Conservation (phyloP, 2,329 filamentous ascomycete genomes). For the Hypoxylon sp. region DNA sequence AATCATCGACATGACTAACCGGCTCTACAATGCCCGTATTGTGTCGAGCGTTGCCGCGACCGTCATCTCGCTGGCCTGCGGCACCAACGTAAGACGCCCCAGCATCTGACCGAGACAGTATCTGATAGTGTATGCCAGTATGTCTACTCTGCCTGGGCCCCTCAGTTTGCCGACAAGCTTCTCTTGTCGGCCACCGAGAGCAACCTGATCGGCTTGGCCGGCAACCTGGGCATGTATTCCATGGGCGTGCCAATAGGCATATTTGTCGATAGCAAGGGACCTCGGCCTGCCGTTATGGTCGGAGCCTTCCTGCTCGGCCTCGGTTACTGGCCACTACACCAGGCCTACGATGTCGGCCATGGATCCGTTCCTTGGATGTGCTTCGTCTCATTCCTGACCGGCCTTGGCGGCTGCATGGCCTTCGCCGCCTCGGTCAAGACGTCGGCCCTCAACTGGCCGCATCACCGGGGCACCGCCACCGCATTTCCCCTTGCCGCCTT, state of each 20-base stretch:
- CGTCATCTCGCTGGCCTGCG: constrained; percentile 84
- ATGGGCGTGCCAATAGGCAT: constrained; percentile 89
- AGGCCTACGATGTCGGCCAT: constrained; percentile 75
- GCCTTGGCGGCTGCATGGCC: constrained; percentile 88
- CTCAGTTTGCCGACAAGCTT: constrained; percentile 88
- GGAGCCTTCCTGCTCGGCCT: constrained; percentile 75
- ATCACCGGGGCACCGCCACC: constrained; percentile 90
- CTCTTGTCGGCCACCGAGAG: constrained; percentile 89
- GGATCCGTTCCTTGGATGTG: constrained; percentile 71
- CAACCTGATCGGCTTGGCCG: constrained; percentile 86
- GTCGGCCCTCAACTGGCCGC: constrained; percentile 90
- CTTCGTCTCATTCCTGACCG: constrained; percentile 85
- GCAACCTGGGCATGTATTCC: constrained; percentile 94
- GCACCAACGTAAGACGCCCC: constrained; percentile 78
- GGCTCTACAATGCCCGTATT: constrained; percentile 71
- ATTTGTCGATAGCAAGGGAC: constrained; percentile 83
- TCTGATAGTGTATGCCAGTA: constrained; percentile 65
- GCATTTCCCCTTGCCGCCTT: constrained; percentile 93
- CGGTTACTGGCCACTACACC: constrained; percentile 87
- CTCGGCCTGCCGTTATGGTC: constrained; percentile 77
- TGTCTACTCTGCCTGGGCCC: constrained; percentile 97
- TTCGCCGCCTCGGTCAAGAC: constrained; percentile 87
- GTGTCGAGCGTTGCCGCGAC: constrained; percentile 87
- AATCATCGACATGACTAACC: constrained; percentile 47
- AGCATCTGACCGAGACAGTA: constrained; percentile 2